A percentile compares a stretch with the other conserved stretches of the same genome.
phyloP scores from a whole-genome alignment of 129 eudicot species.

The Pittosporum tobira region DNA sequence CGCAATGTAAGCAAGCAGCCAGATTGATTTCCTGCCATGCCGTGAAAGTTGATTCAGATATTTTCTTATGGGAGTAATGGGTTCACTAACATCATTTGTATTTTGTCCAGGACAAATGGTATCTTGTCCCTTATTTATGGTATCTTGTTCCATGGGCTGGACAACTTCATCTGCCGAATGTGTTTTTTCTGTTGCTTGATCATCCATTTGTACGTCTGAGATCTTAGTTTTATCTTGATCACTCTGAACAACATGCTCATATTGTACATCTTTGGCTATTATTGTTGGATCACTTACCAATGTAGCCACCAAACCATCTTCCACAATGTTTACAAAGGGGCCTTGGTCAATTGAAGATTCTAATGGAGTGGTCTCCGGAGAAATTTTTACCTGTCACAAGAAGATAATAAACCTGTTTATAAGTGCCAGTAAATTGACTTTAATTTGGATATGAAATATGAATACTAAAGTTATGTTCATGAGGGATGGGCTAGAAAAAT shows the following conservation, averaged over 20 bases:
- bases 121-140: not conserved
- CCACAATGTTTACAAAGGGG: slow-evolving; percentile 28
- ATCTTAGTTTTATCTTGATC: slow-evolving; percentile 3
- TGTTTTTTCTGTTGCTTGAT: slow-evolving; percentile 8
- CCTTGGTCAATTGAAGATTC: slow-evolving; percentile 44
- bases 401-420: not conserved
- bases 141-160: slow-evolving; percentile 18
- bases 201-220: slow-evolving; percentile 13
- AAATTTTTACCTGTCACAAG: slow-evolving; percentile 18
- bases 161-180: slow-evolving; percentile 3
- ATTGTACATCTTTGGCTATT: not conserved
- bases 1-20: slow-evolving; percentile 49
- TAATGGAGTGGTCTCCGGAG: slow-evolving; percentile 15
- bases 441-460: not conserved
- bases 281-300: slow-evolving; percentile 17
- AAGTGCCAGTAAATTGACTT: not conserved
- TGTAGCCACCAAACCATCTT: slow-evolving; percentile 42
- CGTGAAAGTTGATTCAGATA: slow-evolving; percentile 32
- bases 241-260: slow-evolving; percentile 11
- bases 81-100: too few species aligned
- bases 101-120: too few species aligned
- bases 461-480: not conserved
- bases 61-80: slow-evolving; percentile 18
- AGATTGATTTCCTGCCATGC: slow-evolving; percentile 33
- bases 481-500: too few species aligned